Conservation (phyloP, 148 eudicot genomes). For the Camellia sinensis region DNA sequence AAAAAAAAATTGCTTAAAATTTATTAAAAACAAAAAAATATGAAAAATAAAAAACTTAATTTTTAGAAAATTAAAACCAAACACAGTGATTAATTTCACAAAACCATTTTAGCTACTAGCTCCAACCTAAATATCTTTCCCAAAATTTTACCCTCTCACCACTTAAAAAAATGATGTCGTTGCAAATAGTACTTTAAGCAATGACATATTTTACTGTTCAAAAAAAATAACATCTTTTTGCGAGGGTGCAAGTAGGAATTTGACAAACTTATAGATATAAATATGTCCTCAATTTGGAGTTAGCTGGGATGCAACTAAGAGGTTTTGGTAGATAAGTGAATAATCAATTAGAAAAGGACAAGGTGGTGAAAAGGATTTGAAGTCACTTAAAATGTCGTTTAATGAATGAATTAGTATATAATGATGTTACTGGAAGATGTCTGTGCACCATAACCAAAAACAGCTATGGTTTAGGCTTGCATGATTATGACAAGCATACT, state of each 20-base stretch:
- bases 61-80: too few relatives aligned
- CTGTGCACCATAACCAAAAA: not conserved
- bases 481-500: constrained; percentile 1
- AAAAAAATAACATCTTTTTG: too few relatives aligned
- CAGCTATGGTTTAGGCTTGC: not conserved
- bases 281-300: not conserved
- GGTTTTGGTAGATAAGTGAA: not conserved
- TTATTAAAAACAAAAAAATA: too few relatives aligned
- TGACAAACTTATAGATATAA: not conserved
- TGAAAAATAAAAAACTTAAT: too few relatives aligned
- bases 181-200: too few relatives aligned
- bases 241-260: not conserved
- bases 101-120: too few relatives aligned
- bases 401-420: not conserved
- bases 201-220: too few relatives aligned
- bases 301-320: not conserved
- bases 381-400: not conserved
- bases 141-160: not conserved
- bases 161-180: too few relatives aligned
- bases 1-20: too few relatives aligned
- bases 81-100: too few relatives aligned
- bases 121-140: not conserved
- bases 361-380: constrained; percentile 6
- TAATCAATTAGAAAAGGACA: not conserved
- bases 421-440: not conserved